Percentiles rank a stretch among this genome's conserved stretches.
These are phyloP conservation scores for Clavispora asparagi DNA, from an alignment of 805 yeast genomes.

Conservation along the genomic window DNA sequence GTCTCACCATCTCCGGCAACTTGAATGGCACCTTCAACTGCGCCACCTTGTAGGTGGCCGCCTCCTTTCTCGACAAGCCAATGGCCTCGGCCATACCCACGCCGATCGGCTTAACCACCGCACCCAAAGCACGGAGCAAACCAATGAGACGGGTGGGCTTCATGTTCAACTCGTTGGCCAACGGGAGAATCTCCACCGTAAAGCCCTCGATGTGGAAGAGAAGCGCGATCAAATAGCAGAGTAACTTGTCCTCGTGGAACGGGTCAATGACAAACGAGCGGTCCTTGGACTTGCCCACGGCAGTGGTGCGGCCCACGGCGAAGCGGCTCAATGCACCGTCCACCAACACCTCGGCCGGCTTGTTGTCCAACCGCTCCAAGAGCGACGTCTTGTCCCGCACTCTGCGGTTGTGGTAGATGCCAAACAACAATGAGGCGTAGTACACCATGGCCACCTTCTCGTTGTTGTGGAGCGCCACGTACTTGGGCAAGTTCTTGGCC, in stretches of 20 bases:
- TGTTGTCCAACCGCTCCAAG: constrained; percentile 50
- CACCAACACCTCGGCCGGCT: constrained; percentile 67
- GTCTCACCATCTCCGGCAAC: constrained; percentile 75
- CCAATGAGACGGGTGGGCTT: constrained; percentile 68
- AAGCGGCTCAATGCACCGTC: constrained; percentile 71
- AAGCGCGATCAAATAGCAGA: constrained; percentile 71
- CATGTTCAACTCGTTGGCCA: constrained; percentile 78
- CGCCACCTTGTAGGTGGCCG: constrained; percentile 72
- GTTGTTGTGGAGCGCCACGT: constrained; percentile 40
- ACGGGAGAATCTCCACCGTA: constrained; percentile 68
- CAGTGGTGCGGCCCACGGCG: constrained; percentile 59
- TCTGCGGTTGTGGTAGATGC: constrained; percentile 72
- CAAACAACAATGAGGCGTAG: constrained; percentile 74
- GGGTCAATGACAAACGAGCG: constrained; percentile 82
- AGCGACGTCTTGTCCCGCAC: constrained; percentile 53
- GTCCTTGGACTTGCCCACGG: constrained; percentile 69
- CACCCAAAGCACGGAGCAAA: constrained; percentile 78
- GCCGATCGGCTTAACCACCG: constrained; percentile 65
- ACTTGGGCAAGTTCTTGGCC: constrained; percentile 38
- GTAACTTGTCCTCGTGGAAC: constrained; percentile 75
- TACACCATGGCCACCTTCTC: constrained; percentile 66
- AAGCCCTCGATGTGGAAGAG: constrained; percentile 73
- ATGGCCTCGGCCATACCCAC: constrained; percentile 71
- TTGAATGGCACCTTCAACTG: constrained; percentile 81
- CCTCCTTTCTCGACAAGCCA: constrained; percentile 57